phyloP scores from a whole-genome alignment of 345 rosid species.

The Syzygium grande region DNA sequence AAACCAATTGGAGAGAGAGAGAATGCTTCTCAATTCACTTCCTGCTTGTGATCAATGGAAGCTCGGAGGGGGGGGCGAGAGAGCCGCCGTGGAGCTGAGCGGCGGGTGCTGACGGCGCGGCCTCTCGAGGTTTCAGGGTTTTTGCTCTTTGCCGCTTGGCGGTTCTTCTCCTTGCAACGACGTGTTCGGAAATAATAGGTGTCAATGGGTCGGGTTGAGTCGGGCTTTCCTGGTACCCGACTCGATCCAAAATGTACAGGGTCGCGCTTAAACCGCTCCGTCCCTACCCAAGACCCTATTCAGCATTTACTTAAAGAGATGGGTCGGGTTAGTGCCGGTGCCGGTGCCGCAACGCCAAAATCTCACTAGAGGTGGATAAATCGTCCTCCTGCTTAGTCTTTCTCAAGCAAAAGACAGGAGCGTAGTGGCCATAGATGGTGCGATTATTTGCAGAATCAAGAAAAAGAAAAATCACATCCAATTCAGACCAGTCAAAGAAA shows the following conservation, averaged over 20 bases:
- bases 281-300: no score
- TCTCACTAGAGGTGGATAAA: slow-evolving; percentile 44
- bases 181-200: no score
- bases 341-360: not conserved
- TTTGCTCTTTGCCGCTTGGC: not conserved
- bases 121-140: not conserved
- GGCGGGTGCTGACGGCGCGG: not conserved
- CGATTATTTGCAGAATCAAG: slow-evolving; percentile 18
- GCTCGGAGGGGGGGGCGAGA: not conserved
- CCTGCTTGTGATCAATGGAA: not conserved
- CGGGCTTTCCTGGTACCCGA: no score
- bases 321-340: no score
- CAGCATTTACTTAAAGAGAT: no score
- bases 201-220: no score
- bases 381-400: slow-evolving; percentile 48
- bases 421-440: slow-evolving; percentile 11
- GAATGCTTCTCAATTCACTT: not conserved
- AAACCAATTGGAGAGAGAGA: not conserved
- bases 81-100: not conserved
- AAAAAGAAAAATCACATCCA: not conserved
- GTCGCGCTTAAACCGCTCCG: no score
- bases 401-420: slow-evolving; percentile 29
- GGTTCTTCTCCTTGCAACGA: not conserved
- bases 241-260: no score
- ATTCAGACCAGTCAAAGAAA: no score